Conservation (phyloP, 1,284 basidiomycete genomes). For the Puccinia coronata region DNA sequence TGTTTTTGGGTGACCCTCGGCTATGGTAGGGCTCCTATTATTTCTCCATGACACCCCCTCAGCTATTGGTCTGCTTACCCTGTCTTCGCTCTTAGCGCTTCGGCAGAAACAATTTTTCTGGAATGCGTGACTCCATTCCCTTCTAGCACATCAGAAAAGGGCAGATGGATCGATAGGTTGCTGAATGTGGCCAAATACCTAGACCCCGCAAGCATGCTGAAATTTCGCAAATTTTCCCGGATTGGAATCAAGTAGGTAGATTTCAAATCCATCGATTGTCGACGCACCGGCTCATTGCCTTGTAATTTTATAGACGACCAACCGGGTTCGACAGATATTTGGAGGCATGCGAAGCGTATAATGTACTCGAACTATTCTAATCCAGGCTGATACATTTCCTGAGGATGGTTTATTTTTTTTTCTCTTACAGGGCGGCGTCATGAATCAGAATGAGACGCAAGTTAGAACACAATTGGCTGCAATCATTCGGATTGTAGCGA, state of each 20-base stretch:
- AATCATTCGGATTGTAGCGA: conserved; percentile 22
- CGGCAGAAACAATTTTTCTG: conserved; percentile 69
- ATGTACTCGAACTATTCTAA: conserved; percentile 64
- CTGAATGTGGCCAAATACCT: conserved; percentile 33
- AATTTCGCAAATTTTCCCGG: conserved; percentile 34
- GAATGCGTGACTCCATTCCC: conserved; percentile 81
- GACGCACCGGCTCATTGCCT: conserved; percentile 1
- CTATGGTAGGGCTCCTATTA: conserved; percentile 39
- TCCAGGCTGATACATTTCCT: neutral
- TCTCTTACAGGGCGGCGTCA: conserved; percentile 28
- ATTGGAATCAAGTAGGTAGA: conserved; percentile 58
- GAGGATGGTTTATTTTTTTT: neutral
- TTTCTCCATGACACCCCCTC: conserved; percentile 64
- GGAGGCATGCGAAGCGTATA: conserved; percentile 72
- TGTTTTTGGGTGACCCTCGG: conserved; percentile 48
- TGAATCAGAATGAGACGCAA: conserved; percentile 22
- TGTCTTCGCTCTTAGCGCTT: conserved; percentile 60
- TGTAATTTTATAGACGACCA: conserved; percentile 64
- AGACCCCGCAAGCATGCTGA: conserved; percentile 17
- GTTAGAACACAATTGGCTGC: conserved; percentile 40
- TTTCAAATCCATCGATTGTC: conserved; percentile 66
- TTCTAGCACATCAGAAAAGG: conserved; percentile 17
- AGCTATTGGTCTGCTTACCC: conserved; percentile 56
- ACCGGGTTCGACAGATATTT: conserved; percentile 69
- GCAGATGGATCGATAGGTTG: conserved; percentile 35